These are phyloP conservation scores for Verticillium nonalfalfae DNA, from an alignment of 2,329 filamentous ascomycete genomes.

Conservation along the genomic window DNA sequence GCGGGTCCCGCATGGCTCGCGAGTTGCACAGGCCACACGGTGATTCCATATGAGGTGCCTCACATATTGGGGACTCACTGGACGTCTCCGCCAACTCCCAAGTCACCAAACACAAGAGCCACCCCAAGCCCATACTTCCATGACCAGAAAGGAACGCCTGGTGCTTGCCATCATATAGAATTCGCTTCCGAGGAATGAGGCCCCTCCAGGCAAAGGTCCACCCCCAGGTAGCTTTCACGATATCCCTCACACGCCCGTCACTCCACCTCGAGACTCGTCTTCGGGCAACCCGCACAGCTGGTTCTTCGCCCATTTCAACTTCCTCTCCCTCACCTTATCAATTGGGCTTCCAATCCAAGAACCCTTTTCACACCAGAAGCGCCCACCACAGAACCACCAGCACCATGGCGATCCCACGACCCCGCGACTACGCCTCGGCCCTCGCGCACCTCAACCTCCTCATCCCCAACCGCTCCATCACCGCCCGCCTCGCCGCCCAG, in stretches of 20 bases:
- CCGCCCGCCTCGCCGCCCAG: conserved; percentile 24
- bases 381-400: background rate
- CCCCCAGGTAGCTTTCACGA: background rate
- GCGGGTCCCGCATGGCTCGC: too few species aligned
- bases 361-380: background rate
- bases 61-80: too few species aligned
- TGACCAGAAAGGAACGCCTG: too few species aligned
- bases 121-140: too few species aligned
- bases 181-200: background rate
- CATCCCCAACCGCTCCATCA: conserved; percentile 10
- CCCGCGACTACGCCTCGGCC: conserved; percentile 9
- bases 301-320: background rate
- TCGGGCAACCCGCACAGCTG: background rate
- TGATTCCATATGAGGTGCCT: too few species aligned
- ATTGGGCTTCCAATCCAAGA: background rate
- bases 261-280: background rate
- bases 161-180: too few species aligned
- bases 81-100: too few species aligned
- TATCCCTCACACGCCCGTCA: background rate
- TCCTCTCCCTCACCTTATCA: background rate
- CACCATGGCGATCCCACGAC: background rate
- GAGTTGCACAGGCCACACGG: too few species aligned
- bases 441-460: conserved; percentile 10
- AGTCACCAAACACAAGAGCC: too few species aligned
- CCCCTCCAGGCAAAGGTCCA: background rate